Evolutionary conservation across 139 green algal species (phyloP).

Genomic region (Tetraselmis striata): DNA sequence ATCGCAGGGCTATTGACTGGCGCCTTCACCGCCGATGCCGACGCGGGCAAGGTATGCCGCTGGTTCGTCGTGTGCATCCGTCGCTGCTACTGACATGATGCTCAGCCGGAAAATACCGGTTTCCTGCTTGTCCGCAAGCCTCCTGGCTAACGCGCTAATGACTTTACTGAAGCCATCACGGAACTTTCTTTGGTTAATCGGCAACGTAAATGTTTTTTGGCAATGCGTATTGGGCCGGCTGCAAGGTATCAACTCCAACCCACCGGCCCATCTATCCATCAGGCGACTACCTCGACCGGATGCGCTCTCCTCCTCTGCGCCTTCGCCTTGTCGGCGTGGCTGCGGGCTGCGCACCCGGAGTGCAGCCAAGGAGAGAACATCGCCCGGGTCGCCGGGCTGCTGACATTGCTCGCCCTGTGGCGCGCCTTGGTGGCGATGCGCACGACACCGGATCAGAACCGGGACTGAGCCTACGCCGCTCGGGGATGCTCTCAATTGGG

Average conservation of each 20-base stretch:
- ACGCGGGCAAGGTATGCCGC: not conserved
- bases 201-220: too few species aligned
- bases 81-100: too few species aligned
- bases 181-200: too few species aligned
- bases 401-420: not conserved
- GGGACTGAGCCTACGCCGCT: not conserved
- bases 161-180: too few species aligned
- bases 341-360: not conserved
- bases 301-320: not conserved
- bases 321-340: not conserved
- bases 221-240: too few species aligned
- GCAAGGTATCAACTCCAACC: too few species aligned
- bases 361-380: not conserved
- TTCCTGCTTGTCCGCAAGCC: too few species aligned
- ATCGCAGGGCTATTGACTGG: not conserved
- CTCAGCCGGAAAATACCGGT: too few species aligned
- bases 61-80: too few species aligned
- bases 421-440: not conserved
- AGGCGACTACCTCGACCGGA: not conserved
- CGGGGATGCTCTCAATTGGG: too few species aligned
- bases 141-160: too few species aligned
- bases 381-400: not conserved
- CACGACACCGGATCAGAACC: not conserved
- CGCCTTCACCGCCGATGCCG: not conserved
- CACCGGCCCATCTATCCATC: too few species aligned